These are phyloP conservation scores for Phytophthora ohioensis DNA, from an alignment of 352 stramenopile species.

Conservation along the genomic window DNA sequence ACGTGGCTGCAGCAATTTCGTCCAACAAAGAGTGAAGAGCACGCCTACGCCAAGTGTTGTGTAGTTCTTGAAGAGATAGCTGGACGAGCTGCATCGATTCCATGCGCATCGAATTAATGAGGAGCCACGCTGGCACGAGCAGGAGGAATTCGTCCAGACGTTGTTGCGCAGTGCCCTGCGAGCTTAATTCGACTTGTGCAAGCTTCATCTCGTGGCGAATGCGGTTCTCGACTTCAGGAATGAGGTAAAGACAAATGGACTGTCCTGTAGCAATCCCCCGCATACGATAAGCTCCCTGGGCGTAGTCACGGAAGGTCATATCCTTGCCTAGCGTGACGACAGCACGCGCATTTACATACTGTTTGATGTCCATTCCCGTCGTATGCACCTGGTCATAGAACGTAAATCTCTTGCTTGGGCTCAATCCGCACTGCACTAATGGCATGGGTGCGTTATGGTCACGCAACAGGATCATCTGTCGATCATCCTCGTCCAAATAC, in stretches of 20 bases:
- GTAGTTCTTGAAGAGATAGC: conserved; percentile 96
- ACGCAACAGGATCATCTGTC: conserved; percentile 93
- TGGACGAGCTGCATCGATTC: conserved; percentile 99
- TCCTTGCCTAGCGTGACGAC: conserved; percentile 95
- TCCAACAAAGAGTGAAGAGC: conserved; percentile 92
- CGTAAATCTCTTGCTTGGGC: conserved; percentile 88
- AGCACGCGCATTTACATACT: conserved; percentile 87
- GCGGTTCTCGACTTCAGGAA: conserved; percentile 92
- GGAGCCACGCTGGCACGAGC: conserved; percentile 95
- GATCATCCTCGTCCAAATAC: conserved; percentile 91
- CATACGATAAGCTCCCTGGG: conserved; percentile 93
- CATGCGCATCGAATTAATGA: conserved; percentile 99
- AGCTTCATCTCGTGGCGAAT: conserved; percentile 84
- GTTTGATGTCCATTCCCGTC: conserved; percentile 95
- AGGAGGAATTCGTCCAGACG: conserved; percentile 70
- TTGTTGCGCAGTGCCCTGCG: conserved; percentile 40
- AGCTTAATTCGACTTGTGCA: conserved; percentile 36
- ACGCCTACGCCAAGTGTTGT: conserved; percentile 98
- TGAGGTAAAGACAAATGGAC: conserved; percentile 93
- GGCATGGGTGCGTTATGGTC: conserved; percentile 96
- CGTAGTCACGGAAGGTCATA: conserved; percentile 97
- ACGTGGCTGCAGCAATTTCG: conserved; percentile 53
- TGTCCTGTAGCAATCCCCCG: conserved; percentile 91
- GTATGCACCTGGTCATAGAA: conserved; percentile 96
- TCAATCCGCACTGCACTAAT: conserved; percentile 90